Conservation (phyloP, 2,329 filamentous ascomycete species). For the Colletotrichum camelliae region DNA sequence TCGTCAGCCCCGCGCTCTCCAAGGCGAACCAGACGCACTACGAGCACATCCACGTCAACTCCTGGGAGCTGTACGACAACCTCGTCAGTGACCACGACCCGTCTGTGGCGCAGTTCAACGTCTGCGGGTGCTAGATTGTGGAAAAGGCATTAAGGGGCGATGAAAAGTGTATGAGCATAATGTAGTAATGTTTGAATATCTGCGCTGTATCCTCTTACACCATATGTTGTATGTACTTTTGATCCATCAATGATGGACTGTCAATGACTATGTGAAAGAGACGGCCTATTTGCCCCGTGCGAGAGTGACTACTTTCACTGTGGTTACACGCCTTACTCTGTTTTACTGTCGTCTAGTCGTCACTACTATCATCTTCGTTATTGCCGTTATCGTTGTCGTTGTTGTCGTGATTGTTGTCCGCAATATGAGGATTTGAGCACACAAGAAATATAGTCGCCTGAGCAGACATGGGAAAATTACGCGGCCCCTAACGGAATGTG, state of each 20-base stretch:
- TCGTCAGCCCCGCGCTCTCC: slow-evolving; percentile 60
- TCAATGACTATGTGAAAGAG: background rate
- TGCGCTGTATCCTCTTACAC: background rate
- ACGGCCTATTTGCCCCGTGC: fast-evolving
- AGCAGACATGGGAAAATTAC: too few relatives aligned
- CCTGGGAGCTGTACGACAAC: slow-evolving; percentile 64
- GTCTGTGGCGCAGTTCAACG: slow-evolving; percentile 65
- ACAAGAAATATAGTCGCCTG: too few relatives aligned
- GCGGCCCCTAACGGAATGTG: too few relatives aligned
- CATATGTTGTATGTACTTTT: background rate
- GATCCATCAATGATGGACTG: background rate
- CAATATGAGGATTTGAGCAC: too few relatives aligned
- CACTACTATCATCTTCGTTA: too few relatives aligned
- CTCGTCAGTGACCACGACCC: slow-evolving; percentile 74
- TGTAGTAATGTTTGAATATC: background rate
- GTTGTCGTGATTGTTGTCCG: too few relatives aligned
- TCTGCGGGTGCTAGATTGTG: slow-evolving; percentile 50
- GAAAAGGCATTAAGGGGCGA: background rate
- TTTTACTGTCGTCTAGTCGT: too few relatives aligned
- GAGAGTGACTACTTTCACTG: too few relatives aligned
- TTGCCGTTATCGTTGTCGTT: too few relatives aligned
- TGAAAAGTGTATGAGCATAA: background rate
- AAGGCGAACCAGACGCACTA: slow-evolving; percentile 45
- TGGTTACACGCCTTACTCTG: fast-evolving
- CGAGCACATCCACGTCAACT: slow-evolving; percentile 75